Evolutionary conservation across 208 protist genomes (phyloP).

Genomic region (Trypanosoma grayi): DNA sequence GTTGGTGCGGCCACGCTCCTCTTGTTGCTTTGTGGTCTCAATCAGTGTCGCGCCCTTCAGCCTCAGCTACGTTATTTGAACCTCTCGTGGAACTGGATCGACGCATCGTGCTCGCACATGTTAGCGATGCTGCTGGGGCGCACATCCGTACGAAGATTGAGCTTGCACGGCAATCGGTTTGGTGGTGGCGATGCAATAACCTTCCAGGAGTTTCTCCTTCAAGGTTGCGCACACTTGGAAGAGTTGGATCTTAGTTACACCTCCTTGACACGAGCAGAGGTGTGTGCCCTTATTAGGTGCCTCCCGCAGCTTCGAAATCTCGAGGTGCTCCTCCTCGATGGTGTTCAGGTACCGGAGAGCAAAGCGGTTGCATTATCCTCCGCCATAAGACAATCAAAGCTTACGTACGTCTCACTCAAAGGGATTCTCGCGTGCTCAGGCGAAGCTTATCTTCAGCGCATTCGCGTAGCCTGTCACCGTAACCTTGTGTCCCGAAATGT

Average conservation of each 20-base stretch:
- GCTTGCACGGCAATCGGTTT: conserved; percentile 77
- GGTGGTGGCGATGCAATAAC: conserved; percentile 24
- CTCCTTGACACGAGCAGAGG: conserved; percentile 38
- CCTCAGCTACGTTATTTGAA: conserved; percentile 41
- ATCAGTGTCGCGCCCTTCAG: conserved; percentile 14
- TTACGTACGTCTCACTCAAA: conserved; percentile 51
- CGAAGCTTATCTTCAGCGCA: conserved; percentile 24
- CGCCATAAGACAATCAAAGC: conserved; percentile 42
- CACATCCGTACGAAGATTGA: conserved; percentile 47
- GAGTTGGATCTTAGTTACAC: conserved; percentile 82
- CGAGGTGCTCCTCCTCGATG: conserved; percentile 66
- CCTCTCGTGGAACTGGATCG: conserved; percentile 71
- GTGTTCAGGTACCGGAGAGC: conserved; percentile 38
- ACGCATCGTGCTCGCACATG: conserved; percentile 37
- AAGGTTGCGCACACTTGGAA: conserved; percentile 49
- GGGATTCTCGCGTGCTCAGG: conserved; percentile 23
- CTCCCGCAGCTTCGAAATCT: conserved; percentile 49
- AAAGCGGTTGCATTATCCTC: conserved; percentile 40
- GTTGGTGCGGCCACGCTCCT: conserved; percentile 56
- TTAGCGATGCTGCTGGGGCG: conserved; percentile 42
- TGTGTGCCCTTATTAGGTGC: conserved; percentile 54
- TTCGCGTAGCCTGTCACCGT: conserved; percentile 22
- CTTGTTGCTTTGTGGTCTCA: conserved; percentile 49
- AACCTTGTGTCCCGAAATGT: conserved; percentile 9
- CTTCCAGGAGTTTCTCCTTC: conserved; percentile 66